phyloP scores from a whole-genome alignment of 1,139 yeast genomes.

The Hyphopichia fennica region DNA sequence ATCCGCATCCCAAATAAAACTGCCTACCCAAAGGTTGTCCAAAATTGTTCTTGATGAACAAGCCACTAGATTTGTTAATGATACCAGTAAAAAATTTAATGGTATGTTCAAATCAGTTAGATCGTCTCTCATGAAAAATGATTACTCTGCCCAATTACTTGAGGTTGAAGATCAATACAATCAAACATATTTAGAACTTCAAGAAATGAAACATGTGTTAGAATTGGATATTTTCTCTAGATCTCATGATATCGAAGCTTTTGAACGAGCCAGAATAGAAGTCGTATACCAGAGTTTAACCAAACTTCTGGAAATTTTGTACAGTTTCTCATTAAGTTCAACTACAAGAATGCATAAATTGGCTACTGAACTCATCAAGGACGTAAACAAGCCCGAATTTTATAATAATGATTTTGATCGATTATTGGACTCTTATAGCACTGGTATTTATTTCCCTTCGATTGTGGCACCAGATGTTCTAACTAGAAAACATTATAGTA shows the following conservation, averaged over 20 bases:
- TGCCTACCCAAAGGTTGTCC: conserved; percentile 5
- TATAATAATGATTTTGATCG: conserved; percentile 28
- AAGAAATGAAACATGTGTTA: conserved; percentile 29
- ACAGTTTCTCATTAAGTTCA: conserved; percentile 27
- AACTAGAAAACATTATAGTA: conserved; percentile 20
- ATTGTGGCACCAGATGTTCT: conserved; percentile 27
- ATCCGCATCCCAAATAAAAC: background rate
- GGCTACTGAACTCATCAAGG: conserved; percentile 24
- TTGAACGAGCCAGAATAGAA: conserved; percentile 38
- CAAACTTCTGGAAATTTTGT: conserved; percentile 35
- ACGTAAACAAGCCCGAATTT: conserved; percentile 27
- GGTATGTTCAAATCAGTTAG: conserved; percentile 30
- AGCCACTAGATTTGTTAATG: conserved; percentile 22
- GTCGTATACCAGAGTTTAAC: conserved; percentile 36
- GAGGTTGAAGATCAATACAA: conserved; percentile 33
- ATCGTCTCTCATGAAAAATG: conserved; percentile 33
- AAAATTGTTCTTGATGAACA: conserved; percentile 14
- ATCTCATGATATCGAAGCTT: conserved; percentile 29
- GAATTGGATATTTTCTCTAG: conserved; percentile 27
- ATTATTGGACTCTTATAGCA: conserved; percentile 25
- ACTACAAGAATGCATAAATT: conserved; percentile 28
- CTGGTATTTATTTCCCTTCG: conserved; percentile 46
- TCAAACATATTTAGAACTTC: conserved; percentile 32
- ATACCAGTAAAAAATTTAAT: conserved; percentile 31
- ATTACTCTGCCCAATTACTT: conserved; percentile 27